phyloP scores from a whole-genome alignment of 2,329 filamentous ascomycete genomes.

The Pyricularia pennisetigena region DNA sequence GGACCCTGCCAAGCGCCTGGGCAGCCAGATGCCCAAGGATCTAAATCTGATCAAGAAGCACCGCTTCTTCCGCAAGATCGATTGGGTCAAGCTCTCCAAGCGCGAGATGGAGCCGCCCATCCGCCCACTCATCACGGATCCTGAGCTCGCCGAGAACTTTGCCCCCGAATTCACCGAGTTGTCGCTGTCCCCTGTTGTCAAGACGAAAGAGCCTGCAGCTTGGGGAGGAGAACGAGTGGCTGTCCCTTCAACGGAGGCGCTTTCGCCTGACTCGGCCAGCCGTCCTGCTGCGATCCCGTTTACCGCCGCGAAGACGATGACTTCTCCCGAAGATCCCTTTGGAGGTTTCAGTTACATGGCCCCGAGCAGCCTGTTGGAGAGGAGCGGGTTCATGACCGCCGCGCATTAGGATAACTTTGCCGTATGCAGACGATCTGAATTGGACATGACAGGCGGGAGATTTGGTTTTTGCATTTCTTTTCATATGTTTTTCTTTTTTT shows the following conservation, averaged over 20 bases:
- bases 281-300: conserved; percentile 9
- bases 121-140: conserved; percentile 86
- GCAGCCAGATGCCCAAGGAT: conserved; percentile 82
- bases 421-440: not conserved
- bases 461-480: not conserved
- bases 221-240: conserved; percentile 8
- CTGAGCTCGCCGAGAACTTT: conserved; percentile 95
- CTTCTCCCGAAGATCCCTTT: conserved; percentile 41
- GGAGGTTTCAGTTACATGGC: conserved; percentile 57
- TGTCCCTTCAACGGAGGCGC: not conserved
- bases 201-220: conserved; percentile 23
- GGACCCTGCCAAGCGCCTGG: conserved; percentile 83
- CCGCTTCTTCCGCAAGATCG: conserved; percentile 92
- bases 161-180: conserved; percentile 82
- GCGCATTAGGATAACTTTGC: not conserved
- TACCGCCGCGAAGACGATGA: not conserved
- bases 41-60: conserved; percentile 79
- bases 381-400: conserved; percentile 17
- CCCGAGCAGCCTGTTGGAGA: conserved; percentile 45
- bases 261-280: conserved; percentile 18
- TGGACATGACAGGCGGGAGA: not conserved
- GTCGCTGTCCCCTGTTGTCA: conserved; percentile 63
- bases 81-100: conserved; percentile 80
- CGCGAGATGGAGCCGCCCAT: conserved; percentile 84
- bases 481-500: not conserved